Percentiles rank a stretch among this genome's conserved stretches.
These are phyloP conservation scores for Beauveria varroae DNA, from an alignment of 2,329 filamentous ascomycete genomes.

Conservation along the genomic window DNA sequence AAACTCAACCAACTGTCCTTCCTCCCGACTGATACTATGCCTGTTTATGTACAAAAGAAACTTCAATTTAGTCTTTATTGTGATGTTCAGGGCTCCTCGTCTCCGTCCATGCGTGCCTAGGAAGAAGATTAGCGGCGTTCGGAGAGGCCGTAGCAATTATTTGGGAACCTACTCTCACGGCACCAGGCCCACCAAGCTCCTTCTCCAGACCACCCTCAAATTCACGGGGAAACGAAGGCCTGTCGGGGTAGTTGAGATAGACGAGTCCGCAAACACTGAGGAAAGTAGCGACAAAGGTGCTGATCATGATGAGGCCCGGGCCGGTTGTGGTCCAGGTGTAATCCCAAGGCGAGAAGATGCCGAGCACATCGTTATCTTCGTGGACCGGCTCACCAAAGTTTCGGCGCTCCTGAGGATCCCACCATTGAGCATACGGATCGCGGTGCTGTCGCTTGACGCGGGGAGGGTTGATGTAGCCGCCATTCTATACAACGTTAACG, in stretches of 20 bases:
- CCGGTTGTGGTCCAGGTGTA: constrained; percentile 75
- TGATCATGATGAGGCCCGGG: constrained; percentile 62
- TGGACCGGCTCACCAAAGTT: constrained; percentile 96
- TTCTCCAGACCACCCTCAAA: constrained; percentile 66
- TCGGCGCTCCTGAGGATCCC: constrained; percentile 93
- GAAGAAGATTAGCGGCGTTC: constrained; percentile 2
- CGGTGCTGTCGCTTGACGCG: constrained; percentile 82
- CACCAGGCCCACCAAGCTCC: constrained; percentile 65
- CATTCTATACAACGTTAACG: constrained; percentile 51
- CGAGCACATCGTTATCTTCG: constrained; percentile 90
- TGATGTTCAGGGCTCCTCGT: constrained; percentile 40
- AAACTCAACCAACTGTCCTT: neutral
- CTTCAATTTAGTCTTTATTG: constrained; percentile 14
- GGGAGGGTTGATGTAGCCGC: constrained; percentile 74
- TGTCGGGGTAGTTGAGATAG: constrained; percentile 64
- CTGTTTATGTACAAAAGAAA: constrained; percentile 30
- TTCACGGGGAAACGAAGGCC: constrained; percentile 58
- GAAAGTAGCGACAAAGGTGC: constrained; percentile 56
- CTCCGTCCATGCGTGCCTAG: constrained; percentile 48
- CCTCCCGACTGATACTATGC: constrained; percentile 3
- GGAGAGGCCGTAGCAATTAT: constrained; percentile 14
- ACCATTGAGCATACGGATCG: constrained; percentile 90
- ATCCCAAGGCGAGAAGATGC: constrained; percentile 80
- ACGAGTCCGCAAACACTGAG: constrained; percentile 61
- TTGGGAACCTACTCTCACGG: constrained; percentile 51